Evolutionary conservation across 1,284 basidiomycete genomes (phyloP).

Genomic region (Pseudomicrostroma phylloplanum): DNA sequence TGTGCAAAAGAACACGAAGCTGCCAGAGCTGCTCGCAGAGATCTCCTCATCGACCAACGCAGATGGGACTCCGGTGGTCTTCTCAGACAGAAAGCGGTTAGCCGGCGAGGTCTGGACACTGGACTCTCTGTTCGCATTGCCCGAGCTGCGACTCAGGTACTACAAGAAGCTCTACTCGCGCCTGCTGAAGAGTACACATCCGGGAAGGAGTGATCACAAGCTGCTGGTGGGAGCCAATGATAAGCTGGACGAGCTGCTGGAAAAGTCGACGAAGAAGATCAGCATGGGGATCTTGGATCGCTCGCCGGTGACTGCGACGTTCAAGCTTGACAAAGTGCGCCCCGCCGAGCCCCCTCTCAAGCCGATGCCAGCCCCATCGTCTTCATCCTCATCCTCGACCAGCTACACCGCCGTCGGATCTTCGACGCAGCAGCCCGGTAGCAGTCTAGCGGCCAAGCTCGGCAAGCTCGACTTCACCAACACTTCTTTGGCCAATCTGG

Average conservation of each 20-base stretch:
- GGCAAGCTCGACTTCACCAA: background rate
- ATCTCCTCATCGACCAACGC: constrained; percentile 57
- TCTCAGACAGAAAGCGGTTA: constrained; percentile 31
- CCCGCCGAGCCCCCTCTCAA: background rate
- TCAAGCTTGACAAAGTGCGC: background rate
- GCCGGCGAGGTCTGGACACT: constrained; percentile 64
- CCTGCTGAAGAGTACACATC: constrained; percentile 77
- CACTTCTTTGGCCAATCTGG: background rate
- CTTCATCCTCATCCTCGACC: background rate
- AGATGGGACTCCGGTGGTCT: constrained; percentile 26
- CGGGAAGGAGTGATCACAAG: constrained; percentile 79
- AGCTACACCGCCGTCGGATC: constrained; percentile 3
- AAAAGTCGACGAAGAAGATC: constrained; percentile 55
- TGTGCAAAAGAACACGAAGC: constrained; percentile 67
- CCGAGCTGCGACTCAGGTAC: constrained; percentile 76
- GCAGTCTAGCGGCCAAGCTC: background rate
- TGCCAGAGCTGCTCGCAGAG: constrained; percentile 64
- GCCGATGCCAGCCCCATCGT: background rate
- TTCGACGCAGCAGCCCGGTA: background rate
- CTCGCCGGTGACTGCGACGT: constrained; percentile 9
- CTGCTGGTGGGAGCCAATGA: constrained; percentile 73
- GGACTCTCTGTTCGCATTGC: constrained; percentile 78
- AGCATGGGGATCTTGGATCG: constrained; percentile 30
- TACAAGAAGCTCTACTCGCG: constrained; percentile 86
- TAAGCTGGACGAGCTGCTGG: constrained; percentile 69